Base-by-base conservation (phyloP, 2,329 filamentous ascomycete genomes). In the Sporothrix curviconia region DNA sequence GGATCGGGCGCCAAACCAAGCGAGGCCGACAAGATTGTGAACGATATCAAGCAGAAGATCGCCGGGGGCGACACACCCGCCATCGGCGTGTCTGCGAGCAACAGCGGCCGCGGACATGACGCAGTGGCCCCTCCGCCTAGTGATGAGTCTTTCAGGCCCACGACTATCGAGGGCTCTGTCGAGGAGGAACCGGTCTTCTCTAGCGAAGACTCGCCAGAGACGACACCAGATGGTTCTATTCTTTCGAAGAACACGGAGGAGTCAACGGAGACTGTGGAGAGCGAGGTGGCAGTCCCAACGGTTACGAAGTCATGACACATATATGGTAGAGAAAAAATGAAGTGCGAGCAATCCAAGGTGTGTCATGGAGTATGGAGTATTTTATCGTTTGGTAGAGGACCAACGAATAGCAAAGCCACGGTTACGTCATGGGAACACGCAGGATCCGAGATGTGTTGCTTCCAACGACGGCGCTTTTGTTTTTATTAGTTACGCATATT, bases 11-110 rank as follows among this genome's bases (percentile, higher is more conserved):
- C 72, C 42, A 81, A 77, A 64, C 69, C 81, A 56, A 83, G 77
- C 65, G 83, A 85, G 69, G 76, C 76, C 2, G 83, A 85, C 55
- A 84, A 81, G 71, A 84, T 85, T 58, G 74, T 85, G 44, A 75
- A 68, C 59, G 76, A 80, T 19, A 80, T 79, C 9, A 82, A 78
- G 66, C 78, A 83, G 61, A 83, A 81, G 64, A 82, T 83, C 61
- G 76, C 79, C 17, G 79, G 83, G 53, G 79, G 80, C 37, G 76
- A 72, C 19, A 66, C 74, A 1, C 74, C 78, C 1, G 76, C 76
- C 1, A 67, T 83, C 3, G 82, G 82, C 6, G 73, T 85, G n/a
- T 84, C 81, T 39, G 81, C 80, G 24, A 83, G 79, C 68, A 85
- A 84, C 66, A 80, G 76, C 58, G 82, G 82, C 4, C 77, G 75